These are phyloP conservation scores for Conidiobolus incongruus DNA, from an alignment of 371 early-diverging fungal species.

Conservation along the genomic window DNA sequence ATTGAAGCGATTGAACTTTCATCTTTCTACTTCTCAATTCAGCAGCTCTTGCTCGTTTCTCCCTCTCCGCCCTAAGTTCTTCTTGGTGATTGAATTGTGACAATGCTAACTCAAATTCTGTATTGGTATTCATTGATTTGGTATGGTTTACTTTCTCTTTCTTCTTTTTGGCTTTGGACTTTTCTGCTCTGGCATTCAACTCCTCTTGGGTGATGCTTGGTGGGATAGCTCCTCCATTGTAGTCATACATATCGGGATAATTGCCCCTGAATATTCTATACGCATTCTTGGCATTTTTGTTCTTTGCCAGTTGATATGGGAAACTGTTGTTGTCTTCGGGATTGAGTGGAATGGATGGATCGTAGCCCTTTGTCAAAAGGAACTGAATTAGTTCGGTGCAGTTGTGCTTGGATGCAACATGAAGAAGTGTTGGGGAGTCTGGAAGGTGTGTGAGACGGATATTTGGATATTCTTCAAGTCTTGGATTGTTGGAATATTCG, in stretches of 20 bases:
- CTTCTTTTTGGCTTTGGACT: no score
- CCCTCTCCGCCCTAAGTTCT: no score
- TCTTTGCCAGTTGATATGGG: conserved; percentile 57
- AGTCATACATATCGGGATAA: conserved; percentile 41
- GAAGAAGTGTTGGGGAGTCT: conserved; percentile 36
- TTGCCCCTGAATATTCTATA: conserved; percentile 48
- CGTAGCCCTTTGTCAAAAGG: conserved; percentile 19
- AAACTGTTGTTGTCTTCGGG: conserved; percentile 11
- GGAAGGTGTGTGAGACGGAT: not conserved
- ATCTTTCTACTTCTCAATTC: no score
- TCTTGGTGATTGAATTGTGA: no score
- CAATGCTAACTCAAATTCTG: no score
- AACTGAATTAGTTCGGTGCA: conserved; percentile 27
- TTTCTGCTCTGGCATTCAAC: conserved; percentile 36
- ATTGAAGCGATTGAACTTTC: no score
- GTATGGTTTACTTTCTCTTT: no score
- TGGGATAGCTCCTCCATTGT: conserved; percentile 42
- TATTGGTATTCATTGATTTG: no score
- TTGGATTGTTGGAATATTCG: no score
- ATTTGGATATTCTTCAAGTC: conserved; percentile 3
- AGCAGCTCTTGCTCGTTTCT: no score
- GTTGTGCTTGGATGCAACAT: conserved; percentile 30
- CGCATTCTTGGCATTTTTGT: conserved; percentile 49
- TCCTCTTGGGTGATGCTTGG: conserved; percentile 51
- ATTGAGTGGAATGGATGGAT: conserved; percentile 38